Base-by-base conservation (phyloP, 371 early-diverging fungal genomes). In the Rhizopus delemar region DNA sequence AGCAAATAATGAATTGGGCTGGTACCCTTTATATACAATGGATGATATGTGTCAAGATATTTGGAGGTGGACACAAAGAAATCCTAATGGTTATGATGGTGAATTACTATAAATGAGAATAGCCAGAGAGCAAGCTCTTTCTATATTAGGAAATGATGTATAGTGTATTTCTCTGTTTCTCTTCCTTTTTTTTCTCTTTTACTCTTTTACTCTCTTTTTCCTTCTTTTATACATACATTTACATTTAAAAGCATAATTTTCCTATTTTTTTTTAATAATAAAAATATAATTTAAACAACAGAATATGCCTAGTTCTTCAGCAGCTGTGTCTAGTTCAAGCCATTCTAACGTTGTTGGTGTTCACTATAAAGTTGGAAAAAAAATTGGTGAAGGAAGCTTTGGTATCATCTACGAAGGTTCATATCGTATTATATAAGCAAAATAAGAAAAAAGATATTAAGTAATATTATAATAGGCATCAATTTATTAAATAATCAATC, bases 361-460 rank as follows among this genome's bases (percentile, higher is more conserved):
- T 15, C 95, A 95, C 69, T 96, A 91, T 73, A 89, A 83, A 63
- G 93, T 95, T 29, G 94, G 93, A 51, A 87, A 87, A 71, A 93
- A 93, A 78, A 89, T 96, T 75, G 96, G 96, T 33, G 95, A 95
- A 71, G 96, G 96, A 29, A 87, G 88, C 67, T 96, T 96, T 82
- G 96, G 96, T 43, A 89, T 93, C 71, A 94, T 96, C 59, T 96
- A 95, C 73, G 94, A 95, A 87, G 96, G 96, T 91, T 38, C 39
- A 13, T 83, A 38, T 22, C 22, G 22, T 22, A 11, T 22, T 41
- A 55, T 7, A 33, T 5, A 53, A 29, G 22, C 16, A 49, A 49
- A 49, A 3, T 32, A 28, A 54, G n/a, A 43, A 54, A 41, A 22
- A 41, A 54, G n/a, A 8, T 11, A 31, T 36, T 34, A 45, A 8